phyloP scores from a whole-genome alignment of 139 green algal species.

The Nannochloris sp. region DNA sequence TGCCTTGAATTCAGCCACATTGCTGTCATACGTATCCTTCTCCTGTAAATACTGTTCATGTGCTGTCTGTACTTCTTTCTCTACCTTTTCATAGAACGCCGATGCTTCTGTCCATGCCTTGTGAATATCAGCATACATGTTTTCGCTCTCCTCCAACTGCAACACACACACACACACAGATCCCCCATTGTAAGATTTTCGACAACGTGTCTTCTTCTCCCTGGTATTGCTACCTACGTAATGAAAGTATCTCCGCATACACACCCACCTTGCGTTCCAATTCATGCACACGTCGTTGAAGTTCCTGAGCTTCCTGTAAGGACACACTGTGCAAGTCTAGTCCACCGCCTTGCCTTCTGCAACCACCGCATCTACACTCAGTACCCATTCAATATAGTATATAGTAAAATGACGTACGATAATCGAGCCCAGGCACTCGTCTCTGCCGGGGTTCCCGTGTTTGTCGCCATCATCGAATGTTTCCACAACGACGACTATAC shows the following conservation, averaged over 20 bases:
- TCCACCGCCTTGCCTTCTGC: not conserved
- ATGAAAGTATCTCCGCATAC: not conserved
- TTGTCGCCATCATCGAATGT: not conserved
- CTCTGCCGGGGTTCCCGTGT: not conserved
- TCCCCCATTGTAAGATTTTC: not conserved
- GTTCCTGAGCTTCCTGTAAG: not conserved
- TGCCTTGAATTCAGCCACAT: slow-evolving; percentile 1
- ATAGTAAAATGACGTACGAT: slow-evolving; percentile 12
- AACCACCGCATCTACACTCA: not conserved
- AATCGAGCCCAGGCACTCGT: slow-evolving; percentile 10
- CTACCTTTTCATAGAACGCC: slow-evolving; percentile 14
- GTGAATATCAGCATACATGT: slow-evolving; percentile 18
- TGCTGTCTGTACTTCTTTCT: not conserved
- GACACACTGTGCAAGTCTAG: not conserved
- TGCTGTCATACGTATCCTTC: slow-evolving; percentile 9
- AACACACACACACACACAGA: not conserved
- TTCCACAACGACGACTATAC: not conserved
- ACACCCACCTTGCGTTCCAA: slow-evolving; percentile 18
- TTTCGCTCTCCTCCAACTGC: slow-evolving; percentile 23
- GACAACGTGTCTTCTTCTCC: not conserved
- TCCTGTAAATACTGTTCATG: not conserved
- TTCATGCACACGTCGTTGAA: not conserved
- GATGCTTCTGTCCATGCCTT: slow-evolving; percentile 15
- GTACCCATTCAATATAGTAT: not conserved
- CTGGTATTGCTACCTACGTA: too few relatives aligned